phyloP scores from a whole-genome alignment of 2,329 filamentous ascomycete genomes.

The Nakataea oryzae region DNA sequence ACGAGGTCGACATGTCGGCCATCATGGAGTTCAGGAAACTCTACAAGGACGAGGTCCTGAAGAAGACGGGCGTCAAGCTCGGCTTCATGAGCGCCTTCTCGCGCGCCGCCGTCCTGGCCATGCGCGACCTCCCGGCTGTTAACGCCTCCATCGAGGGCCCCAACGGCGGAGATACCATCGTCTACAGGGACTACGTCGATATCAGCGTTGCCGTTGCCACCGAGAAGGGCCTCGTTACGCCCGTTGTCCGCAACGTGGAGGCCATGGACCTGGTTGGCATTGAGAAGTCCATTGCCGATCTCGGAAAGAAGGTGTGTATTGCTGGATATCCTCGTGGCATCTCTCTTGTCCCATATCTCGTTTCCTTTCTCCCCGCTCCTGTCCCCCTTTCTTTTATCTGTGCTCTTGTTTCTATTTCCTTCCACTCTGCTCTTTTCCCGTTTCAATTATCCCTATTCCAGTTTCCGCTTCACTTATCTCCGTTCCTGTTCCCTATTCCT shows the following conservation, averaged over 20 bases:
- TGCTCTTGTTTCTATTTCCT: not conserved
- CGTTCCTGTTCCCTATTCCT: not conserved
- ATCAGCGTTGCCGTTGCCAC: conserved; percentile 96
- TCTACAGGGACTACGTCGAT: conserved; percentile 97
- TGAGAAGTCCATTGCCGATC: conserved; percentile 83
- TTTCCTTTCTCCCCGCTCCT: not conserved
- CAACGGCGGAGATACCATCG: conserved; percentile 90
- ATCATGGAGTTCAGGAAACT: conserved; percentile 95
- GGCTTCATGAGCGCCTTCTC: conserved; percentile 99
- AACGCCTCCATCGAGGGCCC: conserved; percentile 97
- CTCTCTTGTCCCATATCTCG: not conserved
- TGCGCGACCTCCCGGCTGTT: conserved; percentile 88
- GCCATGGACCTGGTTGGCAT: conserved; percentile 78
- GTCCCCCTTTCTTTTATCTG: not conserved
- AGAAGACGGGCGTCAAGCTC: conserved; percentile 94
- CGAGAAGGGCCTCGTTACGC: conserved; percentile 93
- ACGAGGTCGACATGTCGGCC: conserved; percentile 98
- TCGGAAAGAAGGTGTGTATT: conserved; percentile 75
- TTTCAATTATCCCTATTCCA: not conserved
- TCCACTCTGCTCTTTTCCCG: not conserved
- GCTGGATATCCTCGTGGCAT: not conserved
- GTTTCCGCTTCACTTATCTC: not conserved
- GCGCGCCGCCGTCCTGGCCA: conserved; percentile 77
- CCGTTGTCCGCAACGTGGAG: conserved; percentile 90
- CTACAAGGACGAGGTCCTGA: conserved; percentile 93